Conservation (phyloP, 441 rosid genomes). For the Eutrema salsugineum region DNA sequence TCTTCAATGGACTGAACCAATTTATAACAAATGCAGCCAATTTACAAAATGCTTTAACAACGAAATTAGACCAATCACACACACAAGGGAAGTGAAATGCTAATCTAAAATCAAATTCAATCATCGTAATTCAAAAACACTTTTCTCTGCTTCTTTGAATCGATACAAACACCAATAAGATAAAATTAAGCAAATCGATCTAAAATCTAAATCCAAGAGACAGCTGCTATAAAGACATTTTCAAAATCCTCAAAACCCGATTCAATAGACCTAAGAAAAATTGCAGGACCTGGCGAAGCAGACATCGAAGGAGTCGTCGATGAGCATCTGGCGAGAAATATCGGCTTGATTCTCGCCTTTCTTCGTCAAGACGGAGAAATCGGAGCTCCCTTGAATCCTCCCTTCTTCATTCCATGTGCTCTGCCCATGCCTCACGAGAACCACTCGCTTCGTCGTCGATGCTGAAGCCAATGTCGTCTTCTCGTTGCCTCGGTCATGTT, state of each 20-base stretch:
- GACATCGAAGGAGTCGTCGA: slow-evolving; percentile 65
- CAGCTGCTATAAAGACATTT: background rate
- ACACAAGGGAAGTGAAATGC: too few relatives aligned
- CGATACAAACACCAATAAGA: background rate
- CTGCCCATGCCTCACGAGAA: slow-evolving; percentile 95
- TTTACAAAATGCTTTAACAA: background rate
- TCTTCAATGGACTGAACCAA: slow-evolving; percentile 58
- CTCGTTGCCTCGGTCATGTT: slow-evolving; percentile 24
- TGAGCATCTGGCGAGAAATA: slow-evolving; percentile 86
- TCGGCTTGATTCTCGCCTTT: slow-evolving; percentile 91
- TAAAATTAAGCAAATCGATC: background rate
- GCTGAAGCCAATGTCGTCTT: too few relatives aligned
- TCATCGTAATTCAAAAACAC: background rate
- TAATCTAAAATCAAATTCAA: too few relatives aligned
- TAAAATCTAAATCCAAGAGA: background rate
- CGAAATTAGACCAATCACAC: too few relatives aligned
- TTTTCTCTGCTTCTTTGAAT: background rate
- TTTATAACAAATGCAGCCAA: background rate
- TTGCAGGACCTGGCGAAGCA: slow-evolving; percentile 70
- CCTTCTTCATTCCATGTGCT: slow-evolving; percentile 97
- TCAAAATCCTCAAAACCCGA: background rate
- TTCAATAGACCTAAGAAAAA: background rate
- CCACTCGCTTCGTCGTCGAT: slow-evolving; percentile 77
- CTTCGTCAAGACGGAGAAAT: slow-evolving; percentile 75
- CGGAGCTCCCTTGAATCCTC: slow-evolving; percentile 89